Evolutionary conservation across 1,284 basidiomycete genomes (phyloP).

Genomic region (Salmacisia buchloeana): DNA sequence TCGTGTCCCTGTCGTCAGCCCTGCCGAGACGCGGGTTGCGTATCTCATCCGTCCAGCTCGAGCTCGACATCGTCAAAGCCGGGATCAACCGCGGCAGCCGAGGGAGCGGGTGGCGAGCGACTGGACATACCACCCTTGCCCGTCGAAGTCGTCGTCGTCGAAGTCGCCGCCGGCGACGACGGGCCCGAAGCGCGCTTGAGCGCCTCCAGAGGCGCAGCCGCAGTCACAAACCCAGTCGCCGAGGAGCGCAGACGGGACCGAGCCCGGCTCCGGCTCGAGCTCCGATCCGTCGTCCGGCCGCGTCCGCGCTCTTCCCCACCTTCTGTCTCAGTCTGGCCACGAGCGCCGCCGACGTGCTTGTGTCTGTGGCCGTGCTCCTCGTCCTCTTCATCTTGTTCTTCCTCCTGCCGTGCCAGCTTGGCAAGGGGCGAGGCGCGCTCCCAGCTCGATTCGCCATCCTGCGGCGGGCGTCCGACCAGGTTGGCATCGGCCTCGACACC

Average conservation of each 20-base stretch:
- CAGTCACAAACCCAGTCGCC: no score
- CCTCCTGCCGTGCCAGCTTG: neutral
- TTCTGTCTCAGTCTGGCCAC: neutral
- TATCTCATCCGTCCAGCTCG: neutral
- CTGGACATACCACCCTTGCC: no score
- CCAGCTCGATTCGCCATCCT: neutral
- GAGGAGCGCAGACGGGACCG: no score
- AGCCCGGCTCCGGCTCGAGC: neutral
- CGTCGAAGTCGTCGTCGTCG: neutral
- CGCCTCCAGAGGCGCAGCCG: no score
- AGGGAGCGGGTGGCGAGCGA: no score
- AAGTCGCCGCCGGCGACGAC: neutral
- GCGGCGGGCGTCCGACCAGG: neutral
- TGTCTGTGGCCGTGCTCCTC: no score
- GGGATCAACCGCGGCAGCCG: neutral
- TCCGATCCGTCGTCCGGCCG: neutral
- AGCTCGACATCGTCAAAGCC: slow-evolving; percentile 6
- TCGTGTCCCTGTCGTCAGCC: no score
- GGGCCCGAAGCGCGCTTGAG: neutral
- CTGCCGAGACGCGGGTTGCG: no score
- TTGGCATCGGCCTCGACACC: neutral
- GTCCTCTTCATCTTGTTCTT: neutral
- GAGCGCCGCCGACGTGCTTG: neutral
- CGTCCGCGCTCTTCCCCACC: neutral
- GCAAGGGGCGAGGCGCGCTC: slow-evolving; percentile 5